phyloP scores from a whole-genome alignment of 2,329 filamentous ascomycete genomes.

The Penicillium palitans region DNA sequence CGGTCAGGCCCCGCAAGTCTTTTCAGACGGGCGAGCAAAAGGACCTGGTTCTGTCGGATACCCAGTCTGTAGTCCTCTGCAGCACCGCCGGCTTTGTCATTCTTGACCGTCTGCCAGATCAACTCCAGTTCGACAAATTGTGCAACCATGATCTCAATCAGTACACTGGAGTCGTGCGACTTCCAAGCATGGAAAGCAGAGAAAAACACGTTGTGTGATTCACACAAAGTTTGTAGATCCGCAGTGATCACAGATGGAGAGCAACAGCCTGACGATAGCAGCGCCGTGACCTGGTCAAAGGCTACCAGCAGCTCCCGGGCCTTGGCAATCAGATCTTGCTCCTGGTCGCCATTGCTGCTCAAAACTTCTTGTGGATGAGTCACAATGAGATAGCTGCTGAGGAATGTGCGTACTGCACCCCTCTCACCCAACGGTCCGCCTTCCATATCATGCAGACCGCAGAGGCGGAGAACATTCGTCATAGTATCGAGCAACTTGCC shows the following conservation, averaged over 20 bases:
- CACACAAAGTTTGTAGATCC: slow-evolving; percentile 51
- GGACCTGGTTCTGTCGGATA: slow-evolving; percentile 66
- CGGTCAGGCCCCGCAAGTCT: slow-evolving; percentile 62
- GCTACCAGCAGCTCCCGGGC: slow-evolving; percentile 58
- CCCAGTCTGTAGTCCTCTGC: slow-evolving; percentile 64
- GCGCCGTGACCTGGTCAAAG: slow-evolving; percentile 55
- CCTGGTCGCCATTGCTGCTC: slow-evolving; percentile 62
- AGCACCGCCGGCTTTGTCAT: slow-evolving; percentile 61
- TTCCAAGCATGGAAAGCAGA: slow-evolving; percentile 67
- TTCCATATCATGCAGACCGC: slow-evolving; percentile 55
- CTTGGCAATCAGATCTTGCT: slow-evolving; percentile 62
- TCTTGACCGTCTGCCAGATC: slow-evolving; percentile 67
- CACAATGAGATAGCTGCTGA: slow-evolving; percentile 63
- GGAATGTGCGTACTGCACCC: slow-evolving; percentile 60
- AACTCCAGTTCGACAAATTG: slow-evolving; percentile 66
- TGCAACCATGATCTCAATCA: slow-evolving; percentile 66
- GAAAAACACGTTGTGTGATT: slow-evolving; percentile 60
- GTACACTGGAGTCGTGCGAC: slow-evolving; percentile 60
- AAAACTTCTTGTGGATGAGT: slow-evolving; percentile 62
- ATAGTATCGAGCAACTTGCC: slow-evolving; percentile 55
- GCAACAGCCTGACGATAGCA: slow-evolving; percentile 49
- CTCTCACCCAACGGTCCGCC: slow-evolving; percentile 49
- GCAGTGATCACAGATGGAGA: slow-evolving; percentile 46
- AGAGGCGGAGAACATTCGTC: slow-evolving; percentile 56
- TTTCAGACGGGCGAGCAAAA: slow-evolving; percentile 62